Percentiles rank a stretch among this genome's conserved stretches.
Evolutionary conservation across 2,329 filamentous ascomycete genomes (phyloP).

Genomic region (Alternaria arborescens): DNA sequence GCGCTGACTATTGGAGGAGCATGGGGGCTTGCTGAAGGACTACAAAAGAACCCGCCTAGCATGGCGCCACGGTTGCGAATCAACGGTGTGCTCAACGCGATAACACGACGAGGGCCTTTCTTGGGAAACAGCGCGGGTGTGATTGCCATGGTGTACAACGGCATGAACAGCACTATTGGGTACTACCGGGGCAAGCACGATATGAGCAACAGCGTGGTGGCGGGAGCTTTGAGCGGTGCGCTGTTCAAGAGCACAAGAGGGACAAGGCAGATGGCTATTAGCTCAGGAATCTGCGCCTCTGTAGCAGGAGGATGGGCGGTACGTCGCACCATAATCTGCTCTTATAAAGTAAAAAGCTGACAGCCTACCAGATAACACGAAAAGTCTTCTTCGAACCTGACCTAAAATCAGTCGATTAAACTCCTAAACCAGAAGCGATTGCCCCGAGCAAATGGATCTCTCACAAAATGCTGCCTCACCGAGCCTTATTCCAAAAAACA

Average conservation of each 20-base stretch:
- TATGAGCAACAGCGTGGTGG: slow-evolving; percentile 83
- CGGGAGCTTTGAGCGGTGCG: slow-evolving; percentile 88
- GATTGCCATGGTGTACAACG: slow-evolving; percentile 95
- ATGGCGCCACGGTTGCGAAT: slow-evolving; percentile 88
- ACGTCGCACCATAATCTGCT: slow-evolving; percentile 13
- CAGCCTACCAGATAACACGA: slow-evolving; percentile 30
- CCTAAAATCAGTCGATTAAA: slow-evolving; percentile 11
- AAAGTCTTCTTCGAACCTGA: slow-evolving; percentile 41
- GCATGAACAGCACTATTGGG: slow-evolving; percentile 58
- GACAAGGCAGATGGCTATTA: slow-evolving; percentile 90
- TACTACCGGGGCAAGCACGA: slow-evolving; percentile 63
- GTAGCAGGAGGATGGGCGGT: slow-evolving; percentile 92
- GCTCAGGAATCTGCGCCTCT: slow-evolving; percentile 85
- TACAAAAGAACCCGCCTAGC: slow-evolving; percentile 74
- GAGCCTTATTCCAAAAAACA: not conserved
- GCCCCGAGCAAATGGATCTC: not conserved
- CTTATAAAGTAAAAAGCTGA: not conserved
- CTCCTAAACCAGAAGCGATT: not conserved
- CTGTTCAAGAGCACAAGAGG: slow-evolving; percentile 97
- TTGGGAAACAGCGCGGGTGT: slow-evolving; percentile 96
- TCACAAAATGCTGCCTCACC: not conserved
- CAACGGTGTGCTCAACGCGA: slow-evolving; percentile 93
- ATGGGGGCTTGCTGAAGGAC: slow-evolving; percentile 91
- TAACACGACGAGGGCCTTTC: slow-evolving; percentile 92
- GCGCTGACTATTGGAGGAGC: slow-evolving; percentile 85